phyloP scores from a whole-genome alignment of 805 yeast genomes.

The Tetrapisispora nanseiensis region DNA sequence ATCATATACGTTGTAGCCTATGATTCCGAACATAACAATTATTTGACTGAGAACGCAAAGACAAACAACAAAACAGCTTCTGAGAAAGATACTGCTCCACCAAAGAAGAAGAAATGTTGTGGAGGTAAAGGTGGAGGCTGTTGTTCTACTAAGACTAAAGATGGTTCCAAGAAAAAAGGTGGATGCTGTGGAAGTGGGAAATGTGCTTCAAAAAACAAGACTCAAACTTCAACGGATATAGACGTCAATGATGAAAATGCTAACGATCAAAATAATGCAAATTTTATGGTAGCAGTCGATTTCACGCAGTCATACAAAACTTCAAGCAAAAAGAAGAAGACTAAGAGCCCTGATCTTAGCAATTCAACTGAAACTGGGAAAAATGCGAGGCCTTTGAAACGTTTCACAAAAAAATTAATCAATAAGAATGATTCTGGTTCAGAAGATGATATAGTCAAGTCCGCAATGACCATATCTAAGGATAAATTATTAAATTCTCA shows the following conservation, averaged over 20 bases:
- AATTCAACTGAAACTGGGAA: conserved; percentile 18
- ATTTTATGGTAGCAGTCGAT: conserved; percentile 28
- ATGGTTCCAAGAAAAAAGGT: conserved; percentile 11
- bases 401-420: neutral
- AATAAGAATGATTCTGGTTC: neutral
- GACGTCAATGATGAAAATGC: conserved; percentile 14
- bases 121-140: conserved; percentile 15
- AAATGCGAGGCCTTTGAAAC: neutral
- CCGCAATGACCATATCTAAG: conserved; percentile 33
- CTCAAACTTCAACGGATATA: conserved; percentile 6
- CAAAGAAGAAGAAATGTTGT: conserved; percentile 18
- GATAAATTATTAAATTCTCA: conserved; percentile 43
- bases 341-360: conserved; percentile 29
- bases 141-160: conserved; percentile 7
- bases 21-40: conserved; percentile 3
- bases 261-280: conserved; percentile 5
- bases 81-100: neutral
- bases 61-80: neutral
- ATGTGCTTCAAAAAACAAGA: conserved; percentile 20
- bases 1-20: conserved; percentile 20
- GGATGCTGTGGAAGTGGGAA: conserved; percentile 27
- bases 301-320: conserved; percentile 32
- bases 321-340: conserved; percentile 18
- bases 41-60: neutral
- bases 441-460: conserved; percentile 26